Base-by-base conservation (phyloP, 2,329 filamentous ascomycete species). In the Magnaporthiopsis poae region DNA sequence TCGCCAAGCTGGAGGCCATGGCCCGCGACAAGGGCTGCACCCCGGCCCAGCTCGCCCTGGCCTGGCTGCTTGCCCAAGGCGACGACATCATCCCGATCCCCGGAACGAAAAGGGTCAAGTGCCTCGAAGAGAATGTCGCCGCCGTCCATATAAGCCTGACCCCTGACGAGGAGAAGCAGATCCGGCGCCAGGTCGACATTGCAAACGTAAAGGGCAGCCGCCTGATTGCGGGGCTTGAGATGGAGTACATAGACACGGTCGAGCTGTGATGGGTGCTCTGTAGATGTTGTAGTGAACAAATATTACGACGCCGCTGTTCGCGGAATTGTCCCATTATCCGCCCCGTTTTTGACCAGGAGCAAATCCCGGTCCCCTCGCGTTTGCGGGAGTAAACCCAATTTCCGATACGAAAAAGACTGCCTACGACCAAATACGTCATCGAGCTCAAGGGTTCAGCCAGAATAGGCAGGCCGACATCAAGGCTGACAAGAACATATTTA, bases 51-150 rank as follows among this genome's bases (percentile, higher is more conserved):
- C 72, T 90, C 39, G 82, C 84, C 1, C 77, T 90, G 35, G 87
- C 87, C 0, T 90, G 87, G 86, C 70, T 90, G 66, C 71, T 87
- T 69, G 81, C 81, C 4, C 86, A 89, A 70, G 84, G 84, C 0
- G 78, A 82, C 2, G 83, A 87, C 69, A 78, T 89, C 64, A 82
- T 86, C 71, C 84, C 88, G 0, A 89, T 84, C 64, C 82, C 80
- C 0, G 82, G 81, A 1, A 84, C 81, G 0, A 82, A 79, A 73
- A 80, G 73, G 66, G 73, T 80, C 56, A 76, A 77, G 69, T 81
- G 80, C 66, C 71, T 84, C 35, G 78, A 82, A 66, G 77, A 83
- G 66, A 84, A 84, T 56, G 66, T 77, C 5, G 75, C 70, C 2
- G 75, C 77, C 1, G 56, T 75, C 2, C 63, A 73, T 3, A 71